A percentile compares a stretch with the other conserved stretches of the same genome.
Conservation (phyloP, 352 stramenopile species). For the Plasmopara muralis region DNA sequence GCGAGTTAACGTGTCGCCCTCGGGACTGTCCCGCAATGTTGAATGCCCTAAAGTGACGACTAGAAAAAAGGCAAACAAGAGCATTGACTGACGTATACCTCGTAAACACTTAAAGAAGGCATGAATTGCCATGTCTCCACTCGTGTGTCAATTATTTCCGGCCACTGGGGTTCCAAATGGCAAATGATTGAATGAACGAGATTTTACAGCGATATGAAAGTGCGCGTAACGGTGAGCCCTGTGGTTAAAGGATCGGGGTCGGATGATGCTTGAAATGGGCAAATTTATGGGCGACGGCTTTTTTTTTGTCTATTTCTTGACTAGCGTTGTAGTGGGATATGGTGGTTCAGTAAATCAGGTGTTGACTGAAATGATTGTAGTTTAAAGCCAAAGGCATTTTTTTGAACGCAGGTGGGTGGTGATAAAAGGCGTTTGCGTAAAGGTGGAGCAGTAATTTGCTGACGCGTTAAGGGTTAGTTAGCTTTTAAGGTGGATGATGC, state of each 20-base stretch:
- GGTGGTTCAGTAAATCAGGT: too few relatives aligned
- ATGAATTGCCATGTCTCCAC: background rate
- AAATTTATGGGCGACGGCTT: too few relatives aligned
- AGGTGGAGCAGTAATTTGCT: too few relatives aligned
- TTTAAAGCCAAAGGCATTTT: too few relatives aligned
- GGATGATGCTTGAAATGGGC: too few relatives aligned
- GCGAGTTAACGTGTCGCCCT: conserved; percentile 2
- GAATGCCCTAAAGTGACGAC: background rate
- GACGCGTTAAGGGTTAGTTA: too few relatives aligned
- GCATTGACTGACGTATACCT: background rate
- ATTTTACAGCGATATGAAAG: background rate
- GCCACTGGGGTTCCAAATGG: background rate
- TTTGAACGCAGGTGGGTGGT: too few relatives aligned
- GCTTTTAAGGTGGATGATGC: too few relatives aligned
- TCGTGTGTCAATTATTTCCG: background rate
- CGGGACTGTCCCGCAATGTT: background rate
- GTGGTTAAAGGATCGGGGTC: background rate
- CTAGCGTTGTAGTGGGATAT: too few relatives aligned
- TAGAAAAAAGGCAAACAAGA: background rate
- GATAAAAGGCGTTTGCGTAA: too few relatives aligned
- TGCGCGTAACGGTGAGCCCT: background rate
- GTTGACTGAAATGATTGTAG: too few relatives aligned
- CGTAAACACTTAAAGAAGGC: background rate
- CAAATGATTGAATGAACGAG: background rate
- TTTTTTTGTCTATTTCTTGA: too few relatives aligned